Base-by-base conservation (phyloP, 768 basidiomycete genomes). In the Arthromyces matolae region DNA sequence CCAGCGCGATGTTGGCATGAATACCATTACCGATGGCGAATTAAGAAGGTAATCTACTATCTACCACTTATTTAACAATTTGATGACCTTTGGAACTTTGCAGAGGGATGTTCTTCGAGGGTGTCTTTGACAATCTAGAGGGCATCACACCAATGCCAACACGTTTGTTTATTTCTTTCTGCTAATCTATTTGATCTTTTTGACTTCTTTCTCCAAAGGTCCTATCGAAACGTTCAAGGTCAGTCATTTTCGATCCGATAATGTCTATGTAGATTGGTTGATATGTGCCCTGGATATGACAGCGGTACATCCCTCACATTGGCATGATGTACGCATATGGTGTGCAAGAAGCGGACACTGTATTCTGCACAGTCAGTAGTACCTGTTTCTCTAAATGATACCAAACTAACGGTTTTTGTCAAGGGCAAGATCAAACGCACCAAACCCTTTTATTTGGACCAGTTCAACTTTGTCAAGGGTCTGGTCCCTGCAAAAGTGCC, bases 21-120 rank as follows among this genome's bases (percentile, higher is more conserved):
- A 73, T 58, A 71, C 71, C n/a, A 74, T 83, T 46, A 84, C 82
- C 14, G 82, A 84, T 53, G 83, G 83, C 34, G 82, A 85, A 63
- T 48, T 76, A 52, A 66, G 63, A 60, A 70, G 67, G 70, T 72
- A 33, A 14, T 45, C n/a, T n/a, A n/a, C n/a, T n/a, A n/a, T n/a
- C n/a, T n/a, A n/a, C n/a, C n/a, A n/a, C n/a, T n/a, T n/a, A n/a
- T n/a, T n/a, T n/a, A n/a, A 18, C 42, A 43, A 16, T 22, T 42
- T 13, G 42, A 29, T 35, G 43, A 6, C 18, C 50, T 42, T 50
- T n/a, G n/a, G 37, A 49, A 27, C 32, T 9, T 25, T 43, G 4
- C 59, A 83, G 82, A 54, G 69, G 69, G 36, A 67, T 74, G 64
- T 85, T 81, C 61, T 83, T 71, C 46, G 80, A 85, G 37, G 83